These are phyloP conservation scores for Sporisorium scitamineum DNA, from an alignment of 1,284 basidiomycete species.

Conservation along the genomic window DNA sequence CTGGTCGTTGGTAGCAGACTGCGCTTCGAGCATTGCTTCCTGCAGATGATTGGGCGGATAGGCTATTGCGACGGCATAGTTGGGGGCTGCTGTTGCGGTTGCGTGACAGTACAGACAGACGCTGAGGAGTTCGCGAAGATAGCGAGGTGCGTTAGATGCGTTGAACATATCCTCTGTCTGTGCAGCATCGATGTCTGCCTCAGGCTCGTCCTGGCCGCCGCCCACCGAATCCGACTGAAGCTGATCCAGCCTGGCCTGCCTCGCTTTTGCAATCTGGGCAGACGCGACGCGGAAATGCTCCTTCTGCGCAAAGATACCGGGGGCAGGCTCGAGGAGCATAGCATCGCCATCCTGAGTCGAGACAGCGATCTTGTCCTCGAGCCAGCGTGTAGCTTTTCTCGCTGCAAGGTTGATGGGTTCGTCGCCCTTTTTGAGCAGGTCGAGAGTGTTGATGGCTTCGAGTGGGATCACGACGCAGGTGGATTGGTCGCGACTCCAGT, in stretches of 20 bases:
- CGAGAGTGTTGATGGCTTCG: conserved; percentile 91
- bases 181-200: not conserved
- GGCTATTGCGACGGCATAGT: conserved; percentile 36
- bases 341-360: conserved; percentile 20
- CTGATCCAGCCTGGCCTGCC: conserved; percentile 6
- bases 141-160: conserved; percentile 25
- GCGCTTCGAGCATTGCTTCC: conserved; percentile 29
- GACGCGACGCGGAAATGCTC: conserved; percentile 24
- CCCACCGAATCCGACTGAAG: not conserved
- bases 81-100: conserved; percentile 2
- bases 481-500: conserved; percentile 78
- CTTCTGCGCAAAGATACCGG: conserved; percentile 48
- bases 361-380: conserved; percentile 73
- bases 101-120: conserved; percentile 33
- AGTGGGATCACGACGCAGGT: conserved; percentile 84
- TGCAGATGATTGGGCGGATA: conserved; percentile 43
- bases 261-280: conserved; percentile 20
- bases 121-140: conserved; percentile 42
- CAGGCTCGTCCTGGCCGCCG: not conserved
- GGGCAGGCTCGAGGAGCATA: conserved; percentile 28
- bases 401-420: conserved; percentile 82
- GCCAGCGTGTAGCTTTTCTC: conserved; percentile 81
- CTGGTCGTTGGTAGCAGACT: conserved; percentile 12
- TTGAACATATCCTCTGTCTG: conserved; percentile 20
- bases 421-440: conserved; percentile 89